Percentiles rank a stretch among this genome's conserved stretches.
These are phyloP conservation scores for Phytophthora crassamura DNA, from an alignment of 352 stramenopile genomes.

Conservation along the genomic window DNA sequence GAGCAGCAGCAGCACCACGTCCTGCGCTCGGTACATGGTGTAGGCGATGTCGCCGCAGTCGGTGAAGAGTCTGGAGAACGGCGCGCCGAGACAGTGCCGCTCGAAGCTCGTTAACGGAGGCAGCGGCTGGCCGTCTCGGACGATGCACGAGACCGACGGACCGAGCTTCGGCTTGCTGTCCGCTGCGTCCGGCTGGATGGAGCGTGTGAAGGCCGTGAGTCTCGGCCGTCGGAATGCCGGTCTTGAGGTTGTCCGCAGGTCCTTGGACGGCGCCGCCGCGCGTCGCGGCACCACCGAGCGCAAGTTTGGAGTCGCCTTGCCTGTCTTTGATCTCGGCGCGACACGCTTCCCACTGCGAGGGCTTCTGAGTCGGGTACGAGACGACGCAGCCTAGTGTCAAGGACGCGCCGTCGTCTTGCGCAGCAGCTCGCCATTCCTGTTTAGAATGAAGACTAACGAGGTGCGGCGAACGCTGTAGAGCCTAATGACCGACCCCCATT, in stretches of 20 bases:
- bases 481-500: constrained; percentile 28
- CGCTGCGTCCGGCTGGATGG: constrained; percentile 1
- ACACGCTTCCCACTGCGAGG: background rate
- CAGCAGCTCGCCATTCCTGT: constrained; percentile 22
- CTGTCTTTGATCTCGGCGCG: constrained; percentile 5
- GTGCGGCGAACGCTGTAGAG: constrained; percentile 14
- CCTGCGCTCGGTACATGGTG: constrained; percentile 19
- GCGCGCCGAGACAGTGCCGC: constrained; percentile 17
- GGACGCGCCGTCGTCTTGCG: constrained; percentile 18
- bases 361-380: constrained; percentile 5
- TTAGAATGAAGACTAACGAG: constrained; percentile 16
- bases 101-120: constrained; percentile 21
- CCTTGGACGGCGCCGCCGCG: background rate
- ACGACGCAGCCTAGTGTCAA: constrained; percentile 3
- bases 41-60: constrained; percentile 21
- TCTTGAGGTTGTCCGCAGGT: background rate
- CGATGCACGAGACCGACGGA: constrained; percentile 6
- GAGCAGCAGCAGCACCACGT: constrained; percentile 21
- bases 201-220: background rate
- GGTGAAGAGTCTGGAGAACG: constrained; percentile 20
- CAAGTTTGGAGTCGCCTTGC: background rate
- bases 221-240: constrained; percentile 1
- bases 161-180: background rate
- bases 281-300: constrained; percentile 4
- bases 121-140: background rate